Evolutionary conservation across 148 eudicot genomes (phyloP).

Genomic region (Rhododendron mucronatum): DNA sequence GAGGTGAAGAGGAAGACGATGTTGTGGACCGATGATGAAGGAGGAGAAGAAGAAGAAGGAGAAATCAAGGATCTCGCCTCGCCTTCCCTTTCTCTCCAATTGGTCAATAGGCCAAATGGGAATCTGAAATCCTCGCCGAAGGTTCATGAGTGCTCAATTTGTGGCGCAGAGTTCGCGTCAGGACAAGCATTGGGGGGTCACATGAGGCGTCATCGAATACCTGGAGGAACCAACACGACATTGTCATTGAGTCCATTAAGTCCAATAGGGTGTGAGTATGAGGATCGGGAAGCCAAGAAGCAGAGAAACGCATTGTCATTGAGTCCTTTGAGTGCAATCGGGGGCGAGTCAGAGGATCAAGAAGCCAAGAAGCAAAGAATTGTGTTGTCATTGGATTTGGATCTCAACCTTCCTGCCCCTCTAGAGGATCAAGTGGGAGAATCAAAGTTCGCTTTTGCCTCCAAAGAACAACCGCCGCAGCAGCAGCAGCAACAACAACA

Average conservation of each 20-base stretch:
- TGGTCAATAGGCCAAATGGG: slow-evolving; percentile 10
- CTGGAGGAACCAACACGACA: slow-evolving; percentile 9
- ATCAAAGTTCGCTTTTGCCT: slow-evolving; percentile 10
- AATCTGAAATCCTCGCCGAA: slow-evolving; percentile 14
- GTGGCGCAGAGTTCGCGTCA: slow-evolving; percentile 52
- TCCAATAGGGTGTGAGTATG: background rate
- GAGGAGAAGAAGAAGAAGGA: slow-evolving; percentile 5
- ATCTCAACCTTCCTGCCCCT: slow-evolving; percentile 57
- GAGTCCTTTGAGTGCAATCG: background rate
- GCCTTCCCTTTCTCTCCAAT: slow-evolving; percentile 13
- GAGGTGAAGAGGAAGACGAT: background rate
- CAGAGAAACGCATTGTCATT: background rate
- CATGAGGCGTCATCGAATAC: slow-evolving; percentile 54
- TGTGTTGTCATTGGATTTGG: slow-evolving; percentile 33
- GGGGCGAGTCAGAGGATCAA: background rate
- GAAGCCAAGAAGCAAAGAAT: background rate
- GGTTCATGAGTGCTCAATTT: slow-evolving; percentile 57
- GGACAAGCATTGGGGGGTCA: slow-evolving; percentile 71
- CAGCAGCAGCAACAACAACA: background rate
- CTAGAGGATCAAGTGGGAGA: slow-evolving; percentile 27
- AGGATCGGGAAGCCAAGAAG: background rate
- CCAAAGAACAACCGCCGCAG: slow-evolving; percentile 9
- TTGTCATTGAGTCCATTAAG: slow-evolving; percentile 14
- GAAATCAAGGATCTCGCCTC: background rate
- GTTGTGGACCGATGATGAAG: slow-evolving; percentile 20